Base-by-base conservation (phyloP, 495 filamentous ascomycete species). In the Trichoderma erinaceum region DNA sequence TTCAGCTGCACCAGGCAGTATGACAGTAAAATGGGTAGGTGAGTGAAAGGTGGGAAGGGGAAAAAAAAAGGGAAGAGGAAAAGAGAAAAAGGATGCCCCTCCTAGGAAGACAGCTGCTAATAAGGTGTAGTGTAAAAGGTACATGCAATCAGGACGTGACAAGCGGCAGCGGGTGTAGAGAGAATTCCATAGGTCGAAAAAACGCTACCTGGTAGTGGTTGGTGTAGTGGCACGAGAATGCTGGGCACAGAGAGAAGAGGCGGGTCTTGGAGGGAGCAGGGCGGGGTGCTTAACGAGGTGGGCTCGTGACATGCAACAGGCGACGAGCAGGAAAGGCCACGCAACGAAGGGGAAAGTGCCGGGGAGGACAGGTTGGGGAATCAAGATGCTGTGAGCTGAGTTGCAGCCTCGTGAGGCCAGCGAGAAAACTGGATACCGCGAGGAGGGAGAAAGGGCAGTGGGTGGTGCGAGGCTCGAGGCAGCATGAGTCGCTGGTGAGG, bases 181-280 rank as follows among this genome's bases (percentile, higher is more conserved):
- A 61, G 29, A 61, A 61, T 61, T 61, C 56, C 56, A 61, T 18
- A 61, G 56, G 56, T 61, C 56, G 11, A 61, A 32, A 61, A 38
- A 38, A 38, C 35, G 35, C 35, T 27, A 25, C 23, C 56, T 61
- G n/a, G 48, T n/a, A 48, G 44, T 18, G n/a, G 32, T 35, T 41
- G 63, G 63, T 65, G 35, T 44, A 65, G 63, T 32, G 35, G 63
- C 56, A 61, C 56, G 56, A 61, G 56, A 61, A 61, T 29, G 56
- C 56, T 61, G 63, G 63, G 41, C 35, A 65, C 32, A 10, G 35
- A 41, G 63, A 46, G 35, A 25, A 41, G 65, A 29, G 41, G 65
- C 41, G 65, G 65, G 43, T 44, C 65, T 66, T 46, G 23, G 41
- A 32, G 38, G 27, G 65, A 46, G 16, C 41, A 32, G 65, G 65